Percentiles rank a stretch among this genome's conserved stretches.
phyloP scores from a whole-genome alignment of 164 flowering plant species.

The Euptelea pleiosperma region DNA sequence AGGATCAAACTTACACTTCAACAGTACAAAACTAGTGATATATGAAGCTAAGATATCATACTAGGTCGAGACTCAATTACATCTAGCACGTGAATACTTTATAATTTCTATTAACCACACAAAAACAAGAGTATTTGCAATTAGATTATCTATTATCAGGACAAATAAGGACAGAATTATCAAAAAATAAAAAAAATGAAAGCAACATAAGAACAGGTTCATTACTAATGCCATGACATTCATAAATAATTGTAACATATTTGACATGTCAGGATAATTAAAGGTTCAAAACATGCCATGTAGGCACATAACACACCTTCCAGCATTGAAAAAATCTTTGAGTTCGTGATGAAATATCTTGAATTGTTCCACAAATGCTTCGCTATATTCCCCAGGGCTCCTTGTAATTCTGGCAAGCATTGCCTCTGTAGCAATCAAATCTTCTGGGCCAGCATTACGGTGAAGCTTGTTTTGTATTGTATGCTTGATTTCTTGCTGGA shows the following conservation, averaged over 20 bases:
- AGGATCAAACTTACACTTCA: too few species aligned
- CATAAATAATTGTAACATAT: neutral
- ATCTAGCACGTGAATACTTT: too few species aligned
- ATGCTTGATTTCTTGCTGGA: slow-evolving; percentile 96
- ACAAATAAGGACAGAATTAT: too few species aligned
- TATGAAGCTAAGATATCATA: too few species aligned
- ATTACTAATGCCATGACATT: neutral
- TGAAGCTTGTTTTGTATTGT: slow-evolving; percentile 99
- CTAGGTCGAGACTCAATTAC: too few species aligned
- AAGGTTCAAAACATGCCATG: neutral
- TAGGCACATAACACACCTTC: too few species aligned
- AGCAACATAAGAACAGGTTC: too few species aligned
- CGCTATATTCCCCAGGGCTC: slow-evolving; percentile 84
- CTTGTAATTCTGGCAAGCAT: slow-evolving; percentile 87
- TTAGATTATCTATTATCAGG: too few species aligned
- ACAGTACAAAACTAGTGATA: too few species aligned
- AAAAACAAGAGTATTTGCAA: too few species aligned
- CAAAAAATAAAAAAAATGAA: too few species aligned
- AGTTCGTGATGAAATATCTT: slow-evolving; percentile 85
- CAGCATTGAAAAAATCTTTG: slow-evolving; percentile 98
- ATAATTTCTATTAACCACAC: too few species aligned
- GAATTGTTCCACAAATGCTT: slow-evolving; percentile 85
- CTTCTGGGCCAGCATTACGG: slow-evolving; percentile 98
- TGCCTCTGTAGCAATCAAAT: slow-evolving; percentile 89
- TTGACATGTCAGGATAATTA: neutral